Evolutionary conservation across 768 basidiomycete genomes (phyloP).

Genomic region (Mycena haematopus): DNA sequence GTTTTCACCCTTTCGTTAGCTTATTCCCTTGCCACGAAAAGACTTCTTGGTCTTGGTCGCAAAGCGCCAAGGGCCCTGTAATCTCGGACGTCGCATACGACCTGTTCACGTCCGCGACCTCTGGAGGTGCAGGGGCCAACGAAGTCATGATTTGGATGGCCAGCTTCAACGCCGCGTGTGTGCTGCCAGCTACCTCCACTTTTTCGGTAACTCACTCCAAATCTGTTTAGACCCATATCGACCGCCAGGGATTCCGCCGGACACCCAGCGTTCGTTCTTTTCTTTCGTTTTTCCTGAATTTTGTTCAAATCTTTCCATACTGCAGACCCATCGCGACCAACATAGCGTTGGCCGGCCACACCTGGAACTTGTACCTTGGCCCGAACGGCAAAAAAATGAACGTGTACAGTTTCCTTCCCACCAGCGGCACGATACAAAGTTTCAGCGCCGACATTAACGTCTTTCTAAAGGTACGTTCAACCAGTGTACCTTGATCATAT

Average conservation of each 20-base stretch:
- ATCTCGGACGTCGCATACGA: slow-evolving; percentile 68
- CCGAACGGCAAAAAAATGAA: slow-evolving; percentile 59
- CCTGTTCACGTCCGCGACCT: slow-evolving; percentile 59
- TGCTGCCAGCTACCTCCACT: background rate
- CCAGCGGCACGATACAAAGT: slow-evolving; percentile 44
- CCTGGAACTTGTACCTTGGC: slow-evolving; percentile 59
- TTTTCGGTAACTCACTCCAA: background rate
- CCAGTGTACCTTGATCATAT: slow-evolving; percentile 9
- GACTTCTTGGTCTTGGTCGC: slow-evolving; percentile 66
- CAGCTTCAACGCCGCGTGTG: slow-evolving; percentile 54
- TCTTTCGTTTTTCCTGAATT: background rate
- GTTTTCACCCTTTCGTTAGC: background rate
- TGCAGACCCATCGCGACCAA: background rate
- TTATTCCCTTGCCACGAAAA: slow-evolving; percentile 29
- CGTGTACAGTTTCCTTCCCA: slow-evolving; percentile 57
- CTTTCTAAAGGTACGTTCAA: slow-evolving; percentile 52
- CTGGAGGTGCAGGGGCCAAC: slow-evolving; percentile 54
- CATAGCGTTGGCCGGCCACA: background rate
- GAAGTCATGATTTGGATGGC: slow-evolving; percentile 74
- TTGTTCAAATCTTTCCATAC: background rate
- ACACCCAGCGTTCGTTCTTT: slow-evolving; percentile 47
- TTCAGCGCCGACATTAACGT: slow-evolving; percentile 60
- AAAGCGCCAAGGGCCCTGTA: slow-evolving; percentile 45
- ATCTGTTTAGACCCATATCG: slow-evolving; percentile 53
- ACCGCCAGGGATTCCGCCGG: slow-evolving; percentile 52